phyloP scores from a whole-genome alignment of 768 basidiomycete species.

The Collybia mongolica region DNA sequence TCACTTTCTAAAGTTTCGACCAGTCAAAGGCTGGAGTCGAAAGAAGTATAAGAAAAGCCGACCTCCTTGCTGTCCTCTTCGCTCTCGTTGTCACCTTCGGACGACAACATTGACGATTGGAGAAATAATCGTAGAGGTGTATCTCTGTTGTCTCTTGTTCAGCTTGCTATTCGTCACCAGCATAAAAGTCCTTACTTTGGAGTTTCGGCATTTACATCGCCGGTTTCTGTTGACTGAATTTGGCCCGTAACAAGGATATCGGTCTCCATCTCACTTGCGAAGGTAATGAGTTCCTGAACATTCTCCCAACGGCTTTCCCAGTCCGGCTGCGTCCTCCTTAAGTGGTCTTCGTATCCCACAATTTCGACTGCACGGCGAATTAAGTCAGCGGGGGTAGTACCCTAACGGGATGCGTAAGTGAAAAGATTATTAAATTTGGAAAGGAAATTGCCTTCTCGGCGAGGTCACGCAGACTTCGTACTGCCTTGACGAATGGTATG shows the following conservation, averaged over 20 bases:
- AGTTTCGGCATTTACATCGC: neutral
- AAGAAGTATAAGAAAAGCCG: neutral
- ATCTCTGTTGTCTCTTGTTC: conserved; percentile 23
- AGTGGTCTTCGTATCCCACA: conserved; percentile 64
- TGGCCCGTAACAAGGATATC: conserved; percentile 16
- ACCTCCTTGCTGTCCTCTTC: conserved; percentile 35
- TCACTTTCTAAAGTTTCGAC: conserved; percentile 59
- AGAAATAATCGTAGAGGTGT: conserved; percentile 72
- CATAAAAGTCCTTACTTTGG: neutral
- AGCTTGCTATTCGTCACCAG: neutral
- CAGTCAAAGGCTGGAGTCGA: neutral
- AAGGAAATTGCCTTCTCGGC: conserved; percentile 48
- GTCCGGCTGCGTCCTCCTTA: conserved; percentile 72
- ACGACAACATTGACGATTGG: conserved; percentile 80
- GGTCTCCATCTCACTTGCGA: conserved; percentile 57
- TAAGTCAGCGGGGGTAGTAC: conserved; percentile 58
- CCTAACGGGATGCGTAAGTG: conserved; percentile 33
- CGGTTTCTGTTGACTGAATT: conserved; percentile 8
- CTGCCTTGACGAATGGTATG: conserved; percentile 53
- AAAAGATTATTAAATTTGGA: neutral
- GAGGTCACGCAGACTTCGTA: conserved; percentile 49
- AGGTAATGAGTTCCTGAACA: conserved; percentile 80
- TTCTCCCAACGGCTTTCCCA: conserved; percentile 83
- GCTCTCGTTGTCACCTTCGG: conserved; percentile 67
- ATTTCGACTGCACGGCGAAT: conserved; percentile 56